Base-by-base conservation (phyloP, 257 asterid species). In the Solanum infundibuliforme region DNA sequence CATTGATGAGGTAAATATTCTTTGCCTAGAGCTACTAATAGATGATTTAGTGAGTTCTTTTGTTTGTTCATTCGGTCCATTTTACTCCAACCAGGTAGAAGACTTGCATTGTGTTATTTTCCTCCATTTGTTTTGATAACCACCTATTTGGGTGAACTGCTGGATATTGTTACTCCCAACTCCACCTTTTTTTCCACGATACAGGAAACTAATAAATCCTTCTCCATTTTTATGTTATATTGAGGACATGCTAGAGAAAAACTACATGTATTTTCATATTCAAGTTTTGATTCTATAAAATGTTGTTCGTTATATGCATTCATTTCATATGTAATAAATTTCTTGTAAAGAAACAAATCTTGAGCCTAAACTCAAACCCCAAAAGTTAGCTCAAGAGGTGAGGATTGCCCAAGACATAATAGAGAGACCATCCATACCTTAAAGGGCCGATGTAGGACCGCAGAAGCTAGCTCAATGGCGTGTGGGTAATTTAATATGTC, bases 1-100 rank as follows among this genome's bases (percentile, higher is more conserved):
- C 86, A 55, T 90, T 69, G 48, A 87, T 66, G 94, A 94, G 95
- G 98, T 95, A 89, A 86, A 92, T 92, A 66, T 66, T 35, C 71
- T 85, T 58, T 85, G 75, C 86, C 74, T 62, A 23, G 46, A 72
- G 4, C 38, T 76, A 76, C 48, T 73, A 71, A 13, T 38, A 25
- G 38, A 48, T 41, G 81, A 20, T 85, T 72, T 68, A 38, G 66
- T 68, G 83, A 66, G 77, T 68, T 65, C 21, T 14, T 85, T 29
- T 68, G n/a, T 66, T 38, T 85, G 82, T 71, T 85, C 62, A 7
- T 39, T 85, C 4, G 13, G 48, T 69, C 39, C 60, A 38, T 62
- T n/a, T 27, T 84, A n/a, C 48, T 65, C 79, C 77, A n/a, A 32
- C 34, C 48, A 27, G 36, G 55, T 60, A 84, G 75, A 84, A 62